These are phyloP conservation scores for Blattamonas nauphoetae DNA, from an alignment of 78 protist genomes.

Conservation along the genomic window DNA sequence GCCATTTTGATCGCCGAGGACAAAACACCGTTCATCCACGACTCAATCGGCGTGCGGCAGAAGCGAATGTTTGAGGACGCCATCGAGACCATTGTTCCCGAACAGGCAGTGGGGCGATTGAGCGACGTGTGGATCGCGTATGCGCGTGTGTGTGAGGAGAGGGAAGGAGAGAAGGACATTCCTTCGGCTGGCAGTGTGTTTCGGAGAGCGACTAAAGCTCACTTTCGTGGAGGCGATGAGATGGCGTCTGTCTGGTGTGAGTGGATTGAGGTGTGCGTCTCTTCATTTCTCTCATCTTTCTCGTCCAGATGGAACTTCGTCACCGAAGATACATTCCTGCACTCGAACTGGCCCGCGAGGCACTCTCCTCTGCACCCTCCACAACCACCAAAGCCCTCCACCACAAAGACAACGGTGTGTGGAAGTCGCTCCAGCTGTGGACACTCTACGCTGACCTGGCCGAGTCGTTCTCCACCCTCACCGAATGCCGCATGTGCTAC, in stretches of 20 bases:
- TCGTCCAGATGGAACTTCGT: background rate
- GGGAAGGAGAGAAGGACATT: conserved; percentile 14
- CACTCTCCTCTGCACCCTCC: background rate
- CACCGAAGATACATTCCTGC: conserved; percentile 24
- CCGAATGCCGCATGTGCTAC: conserved; percentile 45
- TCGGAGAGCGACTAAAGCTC: conserved; percentile 39
- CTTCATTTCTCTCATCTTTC: background rate
- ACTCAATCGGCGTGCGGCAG: background rate
- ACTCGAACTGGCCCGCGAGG: conserved; percentile 13
- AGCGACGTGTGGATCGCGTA: background rate
- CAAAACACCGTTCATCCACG: too few species aligned
- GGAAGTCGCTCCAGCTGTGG: conserved; percentile 73
- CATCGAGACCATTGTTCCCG: conserved; percentile 42
- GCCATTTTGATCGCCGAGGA: too few species aligned
- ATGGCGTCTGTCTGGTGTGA: conserved; percentile 77
- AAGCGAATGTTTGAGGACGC: conserved; percentile 38
- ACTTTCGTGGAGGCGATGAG: conserved; percentile 56
- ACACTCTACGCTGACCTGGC: conserved; percentile 79
- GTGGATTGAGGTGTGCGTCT: conserved; percentile 71
- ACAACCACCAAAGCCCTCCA: background rate
- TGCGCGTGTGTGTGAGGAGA: background rate
- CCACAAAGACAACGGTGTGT: conserved; percentile 41
- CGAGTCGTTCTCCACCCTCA: conserved; percentile 49
- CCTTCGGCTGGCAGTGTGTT: conserved; percentile 56
- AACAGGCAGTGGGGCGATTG: background rate